Evolutionary conservation across 148 eudicot genomes (phyloP).

Genomic region (Diospyros lotus): DNA sequence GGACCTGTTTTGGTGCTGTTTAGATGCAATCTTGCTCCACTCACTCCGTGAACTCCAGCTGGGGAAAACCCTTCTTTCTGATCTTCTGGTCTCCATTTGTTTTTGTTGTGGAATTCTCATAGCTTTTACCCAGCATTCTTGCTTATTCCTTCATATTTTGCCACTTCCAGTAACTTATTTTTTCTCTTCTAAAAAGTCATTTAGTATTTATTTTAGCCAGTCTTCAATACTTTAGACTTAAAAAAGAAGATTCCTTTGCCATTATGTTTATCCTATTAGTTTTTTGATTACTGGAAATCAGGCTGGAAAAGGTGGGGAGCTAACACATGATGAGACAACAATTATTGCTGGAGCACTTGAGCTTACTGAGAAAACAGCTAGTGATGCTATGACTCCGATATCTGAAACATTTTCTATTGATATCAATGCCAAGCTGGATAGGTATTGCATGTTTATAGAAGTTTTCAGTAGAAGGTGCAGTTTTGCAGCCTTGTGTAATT

Average conservation of each 20-base stretch:
- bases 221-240: too few relatives aligned
- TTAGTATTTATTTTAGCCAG: not conserved
- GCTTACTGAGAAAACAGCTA: slow-evolving; percentile 68
- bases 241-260: too few relatives aligned
- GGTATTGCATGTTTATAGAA: slow-evolving; percentile 33
- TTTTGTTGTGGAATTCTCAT: too few relatives aligned
- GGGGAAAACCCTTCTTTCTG: too few relatives aligned
- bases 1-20: not conserved
- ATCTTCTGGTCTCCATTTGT: too few relatives aligned
- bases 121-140: too few relatives aligned
- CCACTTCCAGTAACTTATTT: too few relatives aligned
- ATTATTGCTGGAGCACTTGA: slow-evolving; percentile 93
- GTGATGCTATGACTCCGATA: slow-evolving; percentile 89
- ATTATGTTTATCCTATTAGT: not conserved
- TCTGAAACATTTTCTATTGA: slow-evolving; percentile 70
- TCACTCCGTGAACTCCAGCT: too few relatives aligned
- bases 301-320: slow-evolving; percentile 98
- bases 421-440: slow-evolving; percentile 74
- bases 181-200: too few relatives aligned
- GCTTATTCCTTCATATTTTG: too few relatives aligned
- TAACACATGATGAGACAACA: slow-evolving; percentile 93
- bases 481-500: not conserved
- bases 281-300: slow-evolving; percentile 17
- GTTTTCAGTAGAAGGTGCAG: not conserved
- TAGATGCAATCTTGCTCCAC: too few relatives aligned